Percentiles rank a stretch among this genome's conserved stretches.
These are phyloP conservation scores for Leishmania braziliensis DNA, from an alignment of 208 protist species.

Conservation along the genomic window DNA sequence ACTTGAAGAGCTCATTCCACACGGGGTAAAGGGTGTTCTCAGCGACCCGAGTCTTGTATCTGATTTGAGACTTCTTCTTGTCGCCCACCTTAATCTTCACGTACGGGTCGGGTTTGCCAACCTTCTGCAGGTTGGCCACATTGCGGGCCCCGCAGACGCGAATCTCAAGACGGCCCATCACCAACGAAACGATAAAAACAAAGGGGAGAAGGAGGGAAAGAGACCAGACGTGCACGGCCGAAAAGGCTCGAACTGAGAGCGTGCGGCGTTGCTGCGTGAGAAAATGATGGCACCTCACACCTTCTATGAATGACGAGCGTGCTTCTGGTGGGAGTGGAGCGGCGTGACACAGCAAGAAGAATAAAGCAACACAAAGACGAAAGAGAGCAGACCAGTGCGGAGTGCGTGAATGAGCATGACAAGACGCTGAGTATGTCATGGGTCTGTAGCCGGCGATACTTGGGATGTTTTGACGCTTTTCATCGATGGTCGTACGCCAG, in stretches of 20 bases:
- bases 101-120: slow-evolving; percentile 66
- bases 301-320: too few relatives aligned
- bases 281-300: not conserved
- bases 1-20: slow-evolving; percentile 75
- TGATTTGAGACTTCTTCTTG: slow-evolving; percentile 34
- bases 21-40: slow-evolving; percentile 58
- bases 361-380: not conserved
- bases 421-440: not conserved
- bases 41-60: slow-evolving; percentile 54
- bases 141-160: slow-evolving; percentile 68
- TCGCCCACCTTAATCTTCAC: slow-evolving; percentile 48
- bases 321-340: not conserved
- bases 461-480: not conserved
- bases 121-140: slow-evolving; percentile 54
- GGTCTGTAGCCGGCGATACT: not conserved
- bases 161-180: slow-evolving; percentile 60
- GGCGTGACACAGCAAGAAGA: too few relatives aligned
- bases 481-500: not conserved
- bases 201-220: not conserved
- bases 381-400: too few relatives aligned
- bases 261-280: not conserved
- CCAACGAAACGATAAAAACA: not conserved
- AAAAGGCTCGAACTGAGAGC: not conserved
- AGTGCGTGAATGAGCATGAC: not conserved
- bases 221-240: too few relatives aligned